A percentile compares a stretch with the other conserved stretches of the same genome.
These are phyloP conservation scores for Cercospora zeae-maydis DNA, from an alignment of 2,329 filamentous ascomycete species.

Conservation along the genomic window DNA sequence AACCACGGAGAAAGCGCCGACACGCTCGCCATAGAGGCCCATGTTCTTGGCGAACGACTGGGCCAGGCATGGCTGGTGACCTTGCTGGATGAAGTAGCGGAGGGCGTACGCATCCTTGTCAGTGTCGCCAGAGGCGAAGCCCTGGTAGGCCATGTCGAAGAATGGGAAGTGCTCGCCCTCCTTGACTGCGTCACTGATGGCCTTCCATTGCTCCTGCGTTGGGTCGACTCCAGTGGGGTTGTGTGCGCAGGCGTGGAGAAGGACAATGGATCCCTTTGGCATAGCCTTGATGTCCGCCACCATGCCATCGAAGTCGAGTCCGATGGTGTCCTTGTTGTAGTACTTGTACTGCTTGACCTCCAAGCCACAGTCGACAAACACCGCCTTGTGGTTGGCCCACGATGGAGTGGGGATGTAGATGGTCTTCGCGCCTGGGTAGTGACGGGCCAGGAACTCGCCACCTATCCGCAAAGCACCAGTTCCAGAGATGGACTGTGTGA, in stretches of 20 bases:
- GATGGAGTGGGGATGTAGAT: constrained; percentile 95
- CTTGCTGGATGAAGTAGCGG: constrained; percentile 87
- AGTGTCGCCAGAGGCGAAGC: constrained; percentile 89
- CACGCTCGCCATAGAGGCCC: constrained; percentile 98
- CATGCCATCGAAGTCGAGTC: constrained; percentile 94
- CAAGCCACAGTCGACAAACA: constrained; percentile 90
- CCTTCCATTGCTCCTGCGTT: constrained; percentile 83
- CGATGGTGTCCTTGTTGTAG: constrained; percentile 98
- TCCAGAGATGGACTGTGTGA: constrained; percentile 97
- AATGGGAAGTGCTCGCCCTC: constrained; percentile 85
- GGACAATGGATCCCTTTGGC: constrained; percentile 79
- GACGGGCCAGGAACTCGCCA: constrained; percentile 85
- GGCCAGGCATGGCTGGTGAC: constrained; percentile 80
- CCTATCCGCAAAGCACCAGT: constrained; percentile 94
- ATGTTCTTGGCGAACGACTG: constrained; percentile 99
- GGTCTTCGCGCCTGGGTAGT: constrained; percentile 87
- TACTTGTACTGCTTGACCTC: constrained; percentile 94
- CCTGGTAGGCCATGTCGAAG: constrained; percentile 99
- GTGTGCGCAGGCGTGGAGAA: constrained; percentile 96
- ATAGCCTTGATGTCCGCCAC: constrained; percentile 84
- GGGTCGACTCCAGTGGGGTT: constrained; percentile 97
- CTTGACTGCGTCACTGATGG: constrained; percentile 85
- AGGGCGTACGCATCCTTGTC: constrained; percentile 91
- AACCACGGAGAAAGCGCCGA: constrained; percentile 92
- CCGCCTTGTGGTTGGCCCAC: constrained; percentile 97